These are phyloP conservation scores for Cryphonectria japonica DNA, from an alignment of 2,329 filamentous ascomycete species.

Conservation along the genomic window DNA sequence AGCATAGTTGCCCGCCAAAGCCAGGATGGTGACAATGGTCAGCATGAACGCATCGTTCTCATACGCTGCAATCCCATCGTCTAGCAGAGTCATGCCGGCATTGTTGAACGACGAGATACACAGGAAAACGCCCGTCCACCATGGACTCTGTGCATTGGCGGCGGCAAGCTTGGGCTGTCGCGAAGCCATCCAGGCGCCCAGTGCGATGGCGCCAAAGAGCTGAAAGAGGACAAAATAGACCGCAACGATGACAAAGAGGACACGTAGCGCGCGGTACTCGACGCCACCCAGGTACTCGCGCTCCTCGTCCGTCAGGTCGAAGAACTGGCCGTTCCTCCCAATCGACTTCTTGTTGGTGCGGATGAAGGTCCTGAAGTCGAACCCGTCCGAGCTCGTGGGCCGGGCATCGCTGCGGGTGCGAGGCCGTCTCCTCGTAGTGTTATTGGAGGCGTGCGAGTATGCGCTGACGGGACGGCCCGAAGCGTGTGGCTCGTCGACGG, in stretches of 20 bases:
- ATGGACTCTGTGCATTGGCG: constrained; percentile 48
- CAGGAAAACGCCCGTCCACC: constrained; percentile 61
- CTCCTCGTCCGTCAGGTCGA: constrained; percentile 55
- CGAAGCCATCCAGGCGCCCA: constrained; percentile 49
- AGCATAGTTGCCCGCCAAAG: constrained; percentile 55
- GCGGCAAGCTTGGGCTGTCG: constrained; percentile 10
- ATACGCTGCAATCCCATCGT: constrained; percentile 56
- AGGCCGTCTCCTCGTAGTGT: constrained; percentile 12
- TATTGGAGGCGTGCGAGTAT: constrained; percentile 10
- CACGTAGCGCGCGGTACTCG: constrained; percentile 65
- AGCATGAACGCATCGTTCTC: constrained; percentile 44
- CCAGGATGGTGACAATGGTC: constrained; percentile 36
- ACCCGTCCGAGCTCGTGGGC: constrained; percentile 29
- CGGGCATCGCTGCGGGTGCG: constrained; percentile 18
- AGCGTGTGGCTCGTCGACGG: constrained; percentile 1
- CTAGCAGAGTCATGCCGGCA: constrained; percentile 59
- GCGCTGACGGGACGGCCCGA: constrained; percentile 14
- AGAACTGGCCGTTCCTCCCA: constrained; percentile 59
- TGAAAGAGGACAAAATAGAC: constrained; percentile 65
- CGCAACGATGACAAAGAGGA: constrained; percentile 63
- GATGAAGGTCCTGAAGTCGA: constrained; percentile 40
- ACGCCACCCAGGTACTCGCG: constrained; percentile 63
- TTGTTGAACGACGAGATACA: constrained; percentile 61
- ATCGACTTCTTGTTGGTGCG: constrained; percentile 40
- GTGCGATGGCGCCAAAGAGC: constrained; percentile 58